phyloP scores from a whole-genome alignment of 108 stramenopile species.

The Cyclotella sp. region DNA sequence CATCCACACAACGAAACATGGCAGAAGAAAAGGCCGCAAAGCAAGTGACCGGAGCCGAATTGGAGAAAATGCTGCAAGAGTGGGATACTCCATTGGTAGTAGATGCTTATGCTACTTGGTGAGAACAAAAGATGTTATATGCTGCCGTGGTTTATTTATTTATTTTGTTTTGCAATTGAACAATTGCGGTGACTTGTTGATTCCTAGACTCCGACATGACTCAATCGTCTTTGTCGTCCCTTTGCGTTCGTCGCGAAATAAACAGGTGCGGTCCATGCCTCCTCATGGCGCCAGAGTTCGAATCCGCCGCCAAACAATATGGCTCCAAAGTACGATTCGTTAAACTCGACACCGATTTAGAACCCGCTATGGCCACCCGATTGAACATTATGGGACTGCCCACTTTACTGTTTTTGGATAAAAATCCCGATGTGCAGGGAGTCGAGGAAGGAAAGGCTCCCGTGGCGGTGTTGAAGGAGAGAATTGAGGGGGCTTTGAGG shows the following conservation, averaged over 20 bases:
- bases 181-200: background rate
- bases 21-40: constrained; percentile 24
- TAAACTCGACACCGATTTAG: constrained; percentile 82
- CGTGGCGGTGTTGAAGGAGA: constrained; percentile 75
- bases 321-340: constrained; percentile 80
- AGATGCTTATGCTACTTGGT: constrained; percentile 90
- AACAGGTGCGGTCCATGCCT: constrained; percentile 79
- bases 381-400: constrained; percentile 85
- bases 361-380: constrained; percentile 77
- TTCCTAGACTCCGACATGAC: background rate
- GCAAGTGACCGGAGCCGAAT: constrained; percentile 68
- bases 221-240: background rate
- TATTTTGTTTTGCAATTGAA: background rate
- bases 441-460: constrained; percentile 58
- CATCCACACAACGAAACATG: constrained; percentile 3
- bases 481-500: constrained; percentile 82
- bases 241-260: background rate
- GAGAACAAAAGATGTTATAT: constrained; percentile 19
- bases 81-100: constrained; percentile 80
- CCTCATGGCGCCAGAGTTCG: constrained; percentile 87
- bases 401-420: constrained; percentile 79
- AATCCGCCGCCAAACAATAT: constrained; percentile 75
- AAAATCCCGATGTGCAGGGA: constrained; percentile 60
- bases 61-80: constrained; percentile 79
- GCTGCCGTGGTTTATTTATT: background rate